Evolutionary conservation across 2,329 filamentous ascomycete species (phyloP), one percentile per base, ranked within the genome.

Genomic region (Cordyceps tenuipes): DNA sequence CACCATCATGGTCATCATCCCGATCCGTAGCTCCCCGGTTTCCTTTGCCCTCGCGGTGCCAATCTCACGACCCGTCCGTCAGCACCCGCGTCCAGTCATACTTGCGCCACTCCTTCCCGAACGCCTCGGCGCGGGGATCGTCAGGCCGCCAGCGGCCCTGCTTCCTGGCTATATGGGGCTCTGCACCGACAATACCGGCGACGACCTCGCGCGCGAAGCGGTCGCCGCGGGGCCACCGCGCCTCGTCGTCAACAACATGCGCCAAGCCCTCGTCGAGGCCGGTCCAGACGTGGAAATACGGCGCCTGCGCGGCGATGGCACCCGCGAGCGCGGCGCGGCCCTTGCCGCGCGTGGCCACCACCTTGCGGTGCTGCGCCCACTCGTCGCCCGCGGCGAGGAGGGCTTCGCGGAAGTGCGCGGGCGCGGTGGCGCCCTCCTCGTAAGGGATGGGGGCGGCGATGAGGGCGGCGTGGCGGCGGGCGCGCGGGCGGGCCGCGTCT

Each of bases 201-300:
- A 99, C 79, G 7, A 96, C 84, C 75, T 97, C 94, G 59, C 94
- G 79, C 2, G 94, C 94, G 71, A 99, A 99, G 19, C 97, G 72
- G 73, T 99, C 94, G 0, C 93, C 93, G 67, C 82, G 84, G 0
- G 95, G 95, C 94, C 94, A 99, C 55, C 86, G 79, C 53, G 85
- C 82, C 31, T 85, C 78, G 66, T 99, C 90, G 74, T 99, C 94
- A 0, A 99, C 89, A 9, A 99, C 79, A 71, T 99, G 94, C 0
- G 91, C 94, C 64, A 99, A 75, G 0, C 94, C 94, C 2, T 94
- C 94, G 69, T 99, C 92, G 1, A 99, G 77, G 57, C 85, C 84
- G 70, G 97, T 97, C 92, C 93, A 99, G 21, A 87, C 93, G 72
- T 99, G 94, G 68, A 99, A 99, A 72, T 99, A 99, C 0, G 95